Evolutionary conservation across 768 basidiomycete species (phyloP).

Genomic region (Glaciozyma antarctica): DNA sequence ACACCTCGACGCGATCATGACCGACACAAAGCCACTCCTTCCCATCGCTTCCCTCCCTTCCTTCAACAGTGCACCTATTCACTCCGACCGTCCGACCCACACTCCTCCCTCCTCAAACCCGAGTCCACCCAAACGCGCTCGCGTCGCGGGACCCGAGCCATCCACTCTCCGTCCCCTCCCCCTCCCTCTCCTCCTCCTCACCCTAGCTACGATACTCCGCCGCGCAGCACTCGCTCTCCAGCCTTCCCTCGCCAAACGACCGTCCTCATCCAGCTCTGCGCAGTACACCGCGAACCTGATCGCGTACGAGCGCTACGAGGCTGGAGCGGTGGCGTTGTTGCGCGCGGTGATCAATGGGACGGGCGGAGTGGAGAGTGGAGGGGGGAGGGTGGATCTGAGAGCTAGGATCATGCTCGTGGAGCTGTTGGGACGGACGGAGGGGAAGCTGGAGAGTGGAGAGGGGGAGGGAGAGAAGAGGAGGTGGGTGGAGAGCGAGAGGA

Average conservation of each 20-base stretch:
- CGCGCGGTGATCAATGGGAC: not conserved
- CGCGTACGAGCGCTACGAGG: not conserved
- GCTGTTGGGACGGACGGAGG: not conserved
- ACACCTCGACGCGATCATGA: no score
- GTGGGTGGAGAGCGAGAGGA: not conserved
- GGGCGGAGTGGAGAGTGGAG: not conserved
- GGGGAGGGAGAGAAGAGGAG: not conserved
- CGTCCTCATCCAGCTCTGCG: not conserved
- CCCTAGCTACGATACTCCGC: not conserved
- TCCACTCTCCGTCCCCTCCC: not conserved
- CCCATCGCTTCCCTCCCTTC: no score
- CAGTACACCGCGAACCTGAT: not conserved
- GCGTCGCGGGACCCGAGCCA: no score
- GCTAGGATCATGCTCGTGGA: not conserved
- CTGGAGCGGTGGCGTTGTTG: not conserved
- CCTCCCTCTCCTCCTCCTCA: not conserved
- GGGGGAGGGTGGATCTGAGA: not conserved
- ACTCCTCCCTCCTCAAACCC: no score
- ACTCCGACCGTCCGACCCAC: no score
- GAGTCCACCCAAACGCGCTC: no score
- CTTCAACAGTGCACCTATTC: no score
- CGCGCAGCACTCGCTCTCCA: not conserved
- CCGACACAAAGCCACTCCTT: no score
- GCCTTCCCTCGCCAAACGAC: not conserved
- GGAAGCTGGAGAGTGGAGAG: not conserved